Evolutionary conservation across 768 basidiomycete genomes (phyloP).

Genomic region (Russula foetens): DNA sequence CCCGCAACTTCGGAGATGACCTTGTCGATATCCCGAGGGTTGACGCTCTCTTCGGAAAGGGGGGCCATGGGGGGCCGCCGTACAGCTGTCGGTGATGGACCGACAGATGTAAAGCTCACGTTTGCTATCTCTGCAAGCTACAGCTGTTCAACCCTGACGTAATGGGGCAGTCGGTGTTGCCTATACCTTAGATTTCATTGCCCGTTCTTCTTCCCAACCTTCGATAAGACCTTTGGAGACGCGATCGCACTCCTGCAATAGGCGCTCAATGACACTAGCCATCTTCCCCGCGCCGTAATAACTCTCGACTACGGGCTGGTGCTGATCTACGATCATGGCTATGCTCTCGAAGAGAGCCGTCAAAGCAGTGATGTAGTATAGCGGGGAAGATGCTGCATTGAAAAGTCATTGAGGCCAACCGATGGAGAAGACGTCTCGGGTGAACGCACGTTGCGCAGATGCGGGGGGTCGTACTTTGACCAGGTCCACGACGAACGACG

Average conservation of each 20-base stretch:
- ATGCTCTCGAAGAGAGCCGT: constrained; percentile 93
- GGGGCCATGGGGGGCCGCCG: constrained; percentile 1
- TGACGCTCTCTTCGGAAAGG: constrained; percentile 50
- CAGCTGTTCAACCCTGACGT: constrained; percentile 5
- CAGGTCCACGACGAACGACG: constrained; percentile 85
- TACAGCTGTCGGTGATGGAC: constrained; percentile 6
- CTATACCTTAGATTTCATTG: constrained; percentile 67
- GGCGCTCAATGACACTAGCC: constrained; percentile 61
- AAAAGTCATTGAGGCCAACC: constrained; percentile 5
- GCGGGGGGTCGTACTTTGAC: constrained; percentile 72
- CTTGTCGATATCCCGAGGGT: constrained; percentile 89
- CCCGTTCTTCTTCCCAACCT: constrained; percentile 89
- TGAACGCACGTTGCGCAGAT: constrained; percentile 70
- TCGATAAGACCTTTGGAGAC: constrained; percentile 68
- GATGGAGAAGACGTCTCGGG: not conserved
- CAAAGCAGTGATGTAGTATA: constrained; percentile 84
- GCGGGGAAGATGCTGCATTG: constrained; percentile 72
- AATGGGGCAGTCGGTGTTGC: not conserved
- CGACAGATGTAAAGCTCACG: constrained; percentile 22
- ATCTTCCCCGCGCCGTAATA: constrained; percentile 92
- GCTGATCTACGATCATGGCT: constrained; percentile 94
- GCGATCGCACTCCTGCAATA: constrained; percentile 82
- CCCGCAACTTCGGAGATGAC: constrained; percentile 80
- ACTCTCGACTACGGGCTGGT: constrained; percentile 95
- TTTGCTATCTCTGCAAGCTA: constrained; percentile 31